Evolutionary conservation across 139 green algal species (phyloP).

Genomic region (Ettlia oleoabundans): DNA sequence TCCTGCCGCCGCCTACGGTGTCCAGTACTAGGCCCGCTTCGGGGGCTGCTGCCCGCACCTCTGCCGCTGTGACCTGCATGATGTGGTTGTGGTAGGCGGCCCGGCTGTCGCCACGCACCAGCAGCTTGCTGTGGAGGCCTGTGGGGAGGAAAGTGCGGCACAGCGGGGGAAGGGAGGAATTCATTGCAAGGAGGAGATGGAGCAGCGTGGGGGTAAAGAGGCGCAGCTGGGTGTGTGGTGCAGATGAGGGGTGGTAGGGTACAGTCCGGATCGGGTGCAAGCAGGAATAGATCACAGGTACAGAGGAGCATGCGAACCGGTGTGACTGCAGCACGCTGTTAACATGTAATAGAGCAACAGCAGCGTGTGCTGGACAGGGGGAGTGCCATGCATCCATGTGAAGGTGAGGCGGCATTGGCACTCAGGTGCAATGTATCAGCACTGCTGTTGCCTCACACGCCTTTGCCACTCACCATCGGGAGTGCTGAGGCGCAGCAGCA

Average conservation of each 20-base stretch:
- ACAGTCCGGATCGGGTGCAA: too few relatives aligned
- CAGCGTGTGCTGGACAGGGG: too few relatives aligned
- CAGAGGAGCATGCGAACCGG: too few relatives aligned
- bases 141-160: background rate
- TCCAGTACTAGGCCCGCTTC: slow-evolving; percentile 22
- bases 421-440: too few relatives aligned
- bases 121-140: slow-evolving; percentile 62
- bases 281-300: too few relatives aligned
- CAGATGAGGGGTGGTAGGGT: too few relatives aligned
- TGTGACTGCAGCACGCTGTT: too few relatives aligned
- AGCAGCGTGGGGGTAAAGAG: too few relatives aligned
- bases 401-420: too few relatives aligned
- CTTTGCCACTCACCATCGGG: slow-evolving; percentile 1
- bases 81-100: slow-evolving; percentile 83
- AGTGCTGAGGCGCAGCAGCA: slow-evolving; percentile 70
- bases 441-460: background rate
- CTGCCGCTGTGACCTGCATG: slow-evolving; percentile 17
- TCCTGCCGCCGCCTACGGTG: slow-evolving; percentile 62
- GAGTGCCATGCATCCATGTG: too few relatives aligned
- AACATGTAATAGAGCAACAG: too few relatives aligned
- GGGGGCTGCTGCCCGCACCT: slow-evolving; percentile 42
- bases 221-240: too few relatives aligned
- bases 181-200: background rate
- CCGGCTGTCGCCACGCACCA: slow-evolving; percentile 72
- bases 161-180: background rate